Evolutionary conservation across 73 alveolate genomes (phyloP).

Genomic region (Blepharisma stoltei): DNA sequence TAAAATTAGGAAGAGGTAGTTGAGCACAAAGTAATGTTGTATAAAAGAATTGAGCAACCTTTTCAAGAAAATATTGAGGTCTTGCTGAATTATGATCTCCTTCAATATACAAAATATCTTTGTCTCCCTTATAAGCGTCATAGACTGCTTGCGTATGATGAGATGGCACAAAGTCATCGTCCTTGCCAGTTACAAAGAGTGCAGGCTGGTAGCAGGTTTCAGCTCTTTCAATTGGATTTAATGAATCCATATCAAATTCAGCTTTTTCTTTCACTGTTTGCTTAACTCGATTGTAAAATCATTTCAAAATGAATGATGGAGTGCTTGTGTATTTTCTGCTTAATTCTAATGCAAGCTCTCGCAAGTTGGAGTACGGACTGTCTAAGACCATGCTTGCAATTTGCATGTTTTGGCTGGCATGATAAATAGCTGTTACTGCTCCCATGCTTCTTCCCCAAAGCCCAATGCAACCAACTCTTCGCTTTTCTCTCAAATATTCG

Average conservation of each 20-base stretch:
- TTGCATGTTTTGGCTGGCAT: slow-evolving; percentile 65
- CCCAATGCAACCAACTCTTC: slow-evolving; percentile 74
- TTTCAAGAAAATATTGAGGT: background rate
- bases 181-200: slow-evolving; percentile 75
- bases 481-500: slow-evolving; percentile 41
- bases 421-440: slow-evolving; percentile 84
- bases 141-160: slow-evolving; percentile 80
- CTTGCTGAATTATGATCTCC: slow-evolving; percentile 40
- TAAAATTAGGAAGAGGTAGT: background rate
- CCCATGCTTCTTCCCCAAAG: slow-evolving; percentile 97
- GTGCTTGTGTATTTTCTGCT: slow-evolving; percentile 40
- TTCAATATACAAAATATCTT: slow-evolving; percentile 30
- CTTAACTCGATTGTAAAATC: slow-evolving; percentile 73
- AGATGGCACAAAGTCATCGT: slow-evolving; percentile 86
- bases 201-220: slow-evolving; percentile 81
- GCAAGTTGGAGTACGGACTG: slow-evolving; percentile 74
- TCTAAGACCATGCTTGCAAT: slow-evolving; percentile 70
- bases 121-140: slow-evolving; percentile 89
- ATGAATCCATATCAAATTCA: slow-evolving; percentile 80
- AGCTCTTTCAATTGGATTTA: slow-evolving; percentile 78
- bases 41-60: slow-evolving; percentile 26
- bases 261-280: slow-evolving; percentile 76
- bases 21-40: background rate
- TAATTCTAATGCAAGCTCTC: slow-evolving; percentile 60
- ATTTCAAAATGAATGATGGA: slow-evolving; percentile 52